These are phyloP conservation scores for Petasospora rhodanensis DNA, from an alignment of 1,139 yeast genomes.

Conservation along the genomic window DNA sequence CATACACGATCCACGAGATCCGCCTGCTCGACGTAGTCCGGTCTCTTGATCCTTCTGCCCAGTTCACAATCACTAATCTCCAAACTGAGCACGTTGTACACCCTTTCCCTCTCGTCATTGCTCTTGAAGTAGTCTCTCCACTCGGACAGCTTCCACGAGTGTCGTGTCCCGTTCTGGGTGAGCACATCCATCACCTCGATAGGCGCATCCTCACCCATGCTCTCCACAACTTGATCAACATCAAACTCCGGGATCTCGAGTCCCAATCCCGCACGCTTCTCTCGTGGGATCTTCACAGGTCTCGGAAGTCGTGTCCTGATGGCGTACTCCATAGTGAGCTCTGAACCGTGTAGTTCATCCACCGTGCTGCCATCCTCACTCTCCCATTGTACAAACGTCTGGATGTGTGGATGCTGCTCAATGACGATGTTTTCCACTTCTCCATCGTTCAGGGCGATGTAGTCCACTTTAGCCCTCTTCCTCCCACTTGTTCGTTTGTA, in stretches of 20 bases:
- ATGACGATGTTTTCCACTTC: slow-evolving; percentile 51
- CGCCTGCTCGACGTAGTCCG: slow-evolving; percentile 57
- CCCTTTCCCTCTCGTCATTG: slow-evolving; percentile 50
- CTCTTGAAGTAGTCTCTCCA: slow-evolving; percentile 70
- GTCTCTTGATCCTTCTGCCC: slow-evolving; percentile 53
- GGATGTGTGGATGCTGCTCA: slow-evolving; percentile 60
- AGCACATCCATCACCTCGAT: slow-evolving; percentile 90
- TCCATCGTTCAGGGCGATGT: slow-evolving; percentile 77
- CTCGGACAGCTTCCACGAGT: slow-evolving; percentile 62
- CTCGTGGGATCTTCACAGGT: slow-evolving; percentile 36
- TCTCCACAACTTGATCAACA: slow-evolving; percentile 52
- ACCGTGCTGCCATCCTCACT: slow-evolving; percentile 8
- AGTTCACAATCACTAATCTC: slow-evolving; percentile 63
- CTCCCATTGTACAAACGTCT: slow-evolving; percentile 23
- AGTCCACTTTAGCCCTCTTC: slow-evolving; percentile 54
- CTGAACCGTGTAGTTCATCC: slow-evolving; percentile 28
- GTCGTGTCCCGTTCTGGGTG: slow-evolving; percentile 55
- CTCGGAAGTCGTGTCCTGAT: slow-evolving; percentile 28
- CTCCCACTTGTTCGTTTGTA: slow-evolving; percentile 55
- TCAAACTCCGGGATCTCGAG: slow-evolving; percentile 44
- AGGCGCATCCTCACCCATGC: slow-evolving; percentile 58
- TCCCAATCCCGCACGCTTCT: slow-evolving; percentile 32
- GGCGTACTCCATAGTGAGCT: slow-evolving; percentile 38
- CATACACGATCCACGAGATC: slow-evolving; percentile 73
- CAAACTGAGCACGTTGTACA: slow-evolving; percentile 74